Evolutionary conservation across 805 yeast species (phyloP).

Genomic region (Ogataea paraovalis): DNA sequence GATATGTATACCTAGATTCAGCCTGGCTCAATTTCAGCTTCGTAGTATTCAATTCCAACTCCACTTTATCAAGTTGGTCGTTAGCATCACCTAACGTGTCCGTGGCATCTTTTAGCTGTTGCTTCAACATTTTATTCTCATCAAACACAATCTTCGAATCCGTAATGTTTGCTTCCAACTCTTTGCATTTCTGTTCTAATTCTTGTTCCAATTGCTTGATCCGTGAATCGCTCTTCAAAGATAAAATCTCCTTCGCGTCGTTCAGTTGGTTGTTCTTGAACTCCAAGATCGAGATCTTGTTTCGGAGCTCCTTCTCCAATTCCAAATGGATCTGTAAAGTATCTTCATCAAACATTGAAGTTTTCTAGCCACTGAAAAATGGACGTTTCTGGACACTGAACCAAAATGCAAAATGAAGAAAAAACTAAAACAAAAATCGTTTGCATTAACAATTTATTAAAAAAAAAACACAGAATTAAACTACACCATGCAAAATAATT

Average conservation of each 20-base stretch:
- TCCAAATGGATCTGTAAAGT: neutral
- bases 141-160: conserved; percentile 14
- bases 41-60: conserved; percentile 5
- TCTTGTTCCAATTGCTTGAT: conserved; percentile 23
- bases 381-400: no score
- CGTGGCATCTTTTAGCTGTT: conserved; percentile 31
- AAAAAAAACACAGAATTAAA: no score
- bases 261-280: conserved; percentile 5
- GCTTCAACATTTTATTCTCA: conserved; percentile 29
- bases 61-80: conserved; percentile 5
- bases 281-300: conserved; percentile 13
- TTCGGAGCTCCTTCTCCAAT: conserved; percentile 7
- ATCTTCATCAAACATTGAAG: neutral
- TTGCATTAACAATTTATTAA: no score
- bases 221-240: conserved; percentile 1
- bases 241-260: neutral
- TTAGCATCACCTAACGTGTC: neutral
- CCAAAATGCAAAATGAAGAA: no score
- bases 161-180: conserved; percentile 31
- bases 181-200: conserved; percentile 26
- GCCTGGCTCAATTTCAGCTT: conserved; percentile 3
- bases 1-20: conserved; percentile 3
- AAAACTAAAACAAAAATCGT: no score
- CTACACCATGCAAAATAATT: no score
- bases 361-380: no score